Conservation (phyloP, 768 basidiomycete species). For the Kwoniella sp. region DNA sequence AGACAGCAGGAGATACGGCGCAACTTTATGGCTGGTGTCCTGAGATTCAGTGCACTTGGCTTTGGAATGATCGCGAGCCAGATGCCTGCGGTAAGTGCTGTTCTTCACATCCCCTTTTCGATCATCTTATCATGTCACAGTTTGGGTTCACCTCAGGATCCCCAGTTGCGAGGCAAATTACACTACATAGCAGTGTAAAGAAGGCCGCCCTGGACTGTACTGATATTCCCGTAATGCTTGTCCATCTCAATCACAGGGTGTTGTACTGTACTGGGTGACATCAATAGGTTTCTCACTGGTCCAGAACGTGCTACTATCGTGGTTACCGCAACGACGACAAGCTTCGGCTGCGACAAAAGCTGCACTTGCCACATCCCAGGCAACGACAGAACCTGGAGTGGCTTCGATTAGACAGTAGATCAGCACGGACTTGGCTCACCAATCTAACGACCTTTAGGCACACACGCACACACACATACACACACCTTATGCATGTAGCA, state of each 20-base stretch:
- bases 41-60: conserved; percentile 51
- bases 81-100: conserved; percentile 53
- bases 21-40: conserved; percentile 36
- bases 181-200: too few species aligned
- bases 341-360: conserved; percentile 1
- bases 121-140: not conserved
- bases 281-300: conserved; percentile 53
- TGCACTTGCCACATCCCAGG: not conserved
- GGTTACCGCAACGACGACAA: conserved; percentile 8
- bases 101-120: not conserved
- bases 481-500: not conserved
- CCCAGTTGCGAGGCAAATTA: too few species aligned
- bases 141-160: too few species aligned
- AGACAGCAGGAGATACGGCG: conserved; percentile 32
- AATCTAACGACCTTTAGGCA: not conserved
- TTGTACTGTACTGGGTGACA: conserved; percentile 57
- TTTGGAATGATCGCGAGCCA: conserved; percentile 55
- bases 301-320: conserved; percentile 49
- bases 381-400: not conserved
- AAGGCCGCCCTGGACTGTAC: not conserved
- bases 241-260: conserved; percentile 39
- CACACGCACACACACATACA: not conserved
- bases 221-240: not conserved
- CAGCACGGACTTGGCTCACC: not conserved
- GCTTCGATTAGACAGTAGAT: not conserved